Evolutionary conservation across 352 stramenopile species (phyloP), one percentile per base, ranked within the genome.

Genomic region (Pythium phragmitis): DNA sequence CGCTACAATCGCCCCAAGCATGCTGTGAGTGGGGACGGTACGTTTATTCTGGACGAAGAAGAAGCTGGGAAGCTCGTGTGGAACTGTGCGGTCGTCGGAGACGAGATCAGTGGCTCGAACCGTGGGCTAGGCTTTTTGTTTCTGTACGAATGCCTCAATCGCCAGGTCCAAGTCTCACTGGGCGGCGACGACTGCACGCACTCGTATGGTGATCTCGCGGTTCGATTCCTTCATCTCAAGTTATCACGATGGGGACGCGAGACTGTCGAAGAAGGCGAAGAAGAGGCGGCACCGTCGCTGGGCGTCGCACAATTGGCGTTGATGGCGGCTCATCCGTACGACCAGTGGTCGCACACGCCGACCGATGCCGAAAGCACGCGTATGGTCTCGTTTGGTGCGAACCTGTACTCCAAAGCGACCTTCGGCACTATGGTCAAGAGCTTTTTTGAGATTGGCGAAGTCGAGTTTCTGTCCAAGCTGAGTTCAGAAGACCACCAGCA

Each of bases 1-100:
- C 77, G 86, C 6, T 96, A 96, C 64, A 92, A 92, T 68, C 82
- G 84, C 51, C 86, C 85, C 13, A 92, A 91, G 53, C 74, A 89
- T 52, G 58, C 60, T 33, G 61, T 74, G 0, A 72, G 74, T 3
- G 77, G 83, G 14, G 69, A 87, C 57, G 85, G 85, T 39, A 76
- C 69, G n/a, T 89, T 83, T 37, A 58, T 92, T 13, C 73, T 96
- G 54, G 81, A 91, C 26, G 85, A 92, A 14, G 85, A 91, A 62
- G 87, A 93, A 67, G 74, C 76, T 3, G 76, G 80, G 5, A 94
- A 94, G 58, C 72, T 95, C 2, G 73, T 94, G 7, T 96, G 87
- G 87, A 91, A 93, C 43, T 91, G 84, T 33, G 79, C 79, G 1
- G 73, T 93, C 36, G 77, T 96, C 28, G 82, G 84, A 6, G 87